phyloP scores from a whole-genome alignment of 768 basidiomycete species.

The Podaxis sp. region DNA sequence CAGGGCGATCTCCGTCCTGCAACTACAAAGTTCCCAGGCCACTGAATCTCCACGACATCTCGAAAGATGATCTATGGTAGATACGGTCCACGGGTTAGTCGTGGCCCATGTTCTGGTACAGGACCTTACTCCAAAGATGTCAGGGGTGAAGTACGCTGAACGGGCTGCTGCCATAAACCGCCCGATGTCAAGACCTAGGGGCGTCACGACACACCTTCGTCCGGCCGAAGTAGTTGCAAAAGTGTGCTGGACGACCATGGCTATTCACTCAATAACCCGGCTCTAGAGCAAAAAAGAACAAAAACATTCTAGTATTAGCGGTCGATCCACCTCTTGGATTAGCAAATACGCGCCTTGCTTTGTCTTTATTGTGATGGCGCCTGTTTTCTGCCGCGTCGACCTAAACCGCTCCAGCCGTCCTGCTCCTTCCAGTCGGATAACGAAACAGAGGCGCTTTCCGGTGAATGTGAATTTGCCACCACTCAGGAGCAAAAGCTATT shows the following conservation, averaged over 20 bases:
- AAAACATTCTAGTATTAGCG: too few species aligned
- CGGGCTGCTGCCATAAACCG: not conserved
- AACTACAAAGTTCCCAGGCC: not conserved
- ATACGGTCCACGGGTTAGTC: not conserved
- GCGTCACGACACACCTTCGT: not conserved
- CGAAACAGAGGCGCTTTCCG: too few species aligned
- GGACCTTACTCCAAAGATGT: not conserved
- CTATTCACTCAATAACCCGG: too few species aligned
- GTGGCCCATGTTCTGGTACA: not conserved
- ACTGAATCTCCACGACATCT: not conserved
- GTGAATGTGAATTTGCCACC: too few species aligned
- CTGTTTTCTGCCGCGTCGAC: too few species aligned
- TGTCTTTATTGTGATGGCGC: not conserved
- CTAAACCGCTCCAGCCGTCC: not conserved
- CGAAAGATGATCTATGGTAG: not conserved
- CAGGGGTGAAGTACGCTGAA: not conserved
- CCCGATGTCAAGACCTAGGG: not conserved
- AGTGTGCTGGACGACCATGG: too few species aligned
- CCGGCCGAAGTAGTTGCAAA: too few species aligned
- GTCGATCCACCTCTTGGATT: too few species aligned
- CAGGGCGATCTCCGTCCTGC: not conserved
- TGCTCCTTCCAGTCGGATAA: not conserved
- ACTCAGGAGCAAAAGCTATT: too few species aligned
- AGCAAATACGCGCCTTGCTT: not conserved
- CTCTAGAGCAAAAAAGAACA: too few species aligned